phyloP scores from a whole-genome alignment of 2,329 filamentous ascomycete genomes.

The Penicillium sp. region DNA sequence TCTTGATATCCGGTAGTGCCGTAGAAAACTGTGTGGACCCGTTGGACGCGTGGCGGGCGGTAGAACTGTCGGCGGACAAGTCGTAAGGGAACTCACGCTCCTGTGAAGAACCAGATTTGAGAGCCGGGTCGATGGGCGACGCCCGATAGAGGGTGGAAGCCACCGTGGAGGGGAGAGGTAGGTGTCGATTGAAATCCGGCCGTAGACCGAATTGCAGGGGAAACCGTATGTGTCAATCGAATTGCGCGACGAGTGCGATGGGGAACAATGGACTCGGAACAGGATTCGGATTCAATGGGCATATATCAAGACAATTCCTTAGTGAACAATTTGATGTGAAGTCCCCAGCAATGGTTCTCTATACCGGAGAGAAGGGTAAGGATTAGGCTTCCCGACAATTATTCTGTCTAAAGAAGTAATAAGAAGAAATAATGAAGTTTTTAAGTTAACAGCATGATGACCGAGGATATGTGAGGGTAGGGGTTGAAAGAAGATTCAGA shows the following conservation, averaged over 20 bases:
- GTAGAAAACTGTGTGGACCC: conserved; percentile 49
- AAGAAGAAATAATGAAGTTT: not conserved
- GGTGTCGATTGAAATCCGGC: conserved; percentile 34
- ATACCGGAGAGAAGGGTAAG: not conserved
- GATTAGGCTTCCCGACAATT: not conserved
- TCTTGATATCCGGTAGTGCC: conserved; percentile 29
- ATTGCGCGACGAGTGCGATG: conserved; percentile 4
- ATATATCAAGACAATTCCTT: not conserved
- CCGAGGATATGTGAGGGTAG: conserved; percentile 5
- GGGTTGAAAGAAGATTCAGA: conserved; percentile 9
- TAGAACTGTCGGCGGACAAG: conserved; percentile 47
- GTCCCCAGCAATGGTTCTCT: not conserved
- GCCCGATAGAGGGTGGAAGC: conserved; percentile 59
- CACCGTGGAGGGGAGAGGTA: conserved; percentile 57
- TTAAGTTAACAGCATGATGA: conserved; percentile 6
- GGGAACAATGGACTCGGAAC: not conserved
- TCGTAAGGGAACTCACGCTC: conserved; percentile 38
- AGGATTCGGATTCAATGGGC: not conserved
- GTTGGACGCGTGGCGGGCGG: conserved; percentile 47
- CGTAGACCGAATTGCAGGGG: conserved; percentile 31
- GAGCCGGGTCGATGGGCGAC: conserved; percentile 53
- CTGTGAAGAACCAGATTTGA: conserved; percentile 47
- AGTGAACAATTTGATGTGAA: not conserved
- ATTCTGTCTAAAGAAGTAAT: not conserved
- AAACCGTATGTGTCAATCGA: not conserved